Percentiles rank a stretch among this genome's conserved stretches.
Evolutionary conservation across 2,329 filamentous ascomycete genomes (phyloP).

Genomic region (Penicillium sp.): DNA sequence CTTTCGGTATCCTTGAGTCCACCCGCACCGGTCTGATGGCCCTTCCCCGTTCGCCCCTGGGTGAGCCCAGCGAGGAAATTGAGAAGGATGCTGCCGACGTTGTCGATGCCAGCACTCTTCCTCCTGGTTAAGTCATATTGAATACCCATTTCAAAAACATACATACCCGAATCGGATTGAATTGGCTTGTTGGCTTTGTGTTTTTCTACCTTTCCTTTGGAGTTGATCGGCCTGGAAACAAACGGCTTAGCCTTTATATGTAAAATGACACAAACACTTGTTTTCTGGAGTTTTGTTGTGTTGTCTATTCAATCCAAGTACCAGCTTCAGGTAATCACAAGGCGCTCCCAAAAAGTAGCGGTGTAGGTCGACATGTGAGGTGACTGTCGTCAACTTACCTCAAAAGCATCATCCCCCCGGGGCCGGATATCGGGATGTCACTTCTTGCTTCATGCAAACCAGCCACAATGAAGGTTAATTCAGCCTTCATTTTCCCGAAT

Average conservation of each 20-base stretch:
- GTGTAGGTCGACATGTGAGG: too few relatives aligned
- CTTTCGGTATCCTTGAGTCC: conserved; percentile 95
- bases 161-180: conserved; percentile 25
- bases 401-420: too few relatives aligned
- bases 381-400: too few relatives aligned
- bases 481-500: too few relatives aligned
- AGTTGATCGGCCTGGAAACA: conserved; percentile 10
- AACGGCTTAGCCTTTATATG: conserved; percentile 12
- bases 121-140: conserved; percentile 70
- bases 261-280: conserved; percentile 14
- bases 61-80: conserved; percentile 70
- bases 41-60: conserved; percentile 85
- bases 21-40: conserved; percentile 96
- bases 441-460: too few relatives aligned
- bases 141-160: conserved; percentile 23
- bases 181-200: conserved; percentile 17
- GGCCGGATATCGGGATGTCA: too few relatives aligned
- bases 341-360: too few relatives aligned
- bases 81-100: conserved; percentile 91
- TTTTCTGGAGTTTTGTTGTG: not conserved
- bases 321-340: too few relatives aligned
- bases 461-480: too few relatives aligned
- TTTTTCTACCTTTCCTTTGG: conserved; percentile 11
- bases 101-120: conserved; percentile 90
- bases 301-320: not conserved